Evolutionary conservation across 2,329 filamentous ascomycete genomes (phyloP), one percentile per base, ranked within the genome.

Genomic region (Aspergillus chevalieri): DNA sequence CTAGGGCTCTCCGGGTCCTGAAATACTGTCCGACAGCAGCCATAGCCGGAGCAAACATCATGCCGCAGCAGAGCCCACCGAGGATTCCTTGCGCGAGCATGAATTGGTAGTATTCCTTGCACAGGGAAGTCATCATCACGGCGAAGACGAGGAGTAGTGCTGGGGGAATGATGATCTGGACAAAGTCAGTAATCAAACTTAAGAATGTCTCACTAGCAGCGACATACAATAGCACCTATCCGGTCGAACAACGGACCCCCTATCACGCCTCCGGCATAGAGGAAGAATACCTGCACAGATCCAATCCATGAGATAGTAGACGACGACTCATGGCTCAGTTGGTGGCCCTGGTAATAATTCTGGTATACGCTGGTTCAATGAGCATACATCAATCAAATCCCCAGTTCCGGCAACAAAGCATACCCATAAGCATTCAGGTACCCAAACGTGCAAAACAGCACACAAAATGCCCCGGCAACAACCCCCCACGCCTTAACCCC

Each of bases 91-190:
- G 56, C 10, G 51, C 52, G 4, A 62, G 54, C 6, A 80, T 61
- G 54, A 78, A 74, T 34, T 79, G 77, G 51, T 73, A 79, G 58
- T 78, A 79, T 49, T 77, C 56, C 0, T 69, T 75, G 43, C 70
- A 81, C 51, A 85, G 64, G 6, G 73, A 77, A 0, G 79, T 73
- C 80, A 85, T 83, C 79, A 86, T 84, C 5, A 85, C 59, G 4
- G 80, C 79, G 47, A 85, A 78, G 15, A 85, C 75, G 28, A 53
- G 56, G 4, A 47, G n/a, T 3, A 59, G 8, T 1, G 50, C 51
- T 2, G 56, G 47, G 12, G 52, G 49, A 1, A 52, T 47, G 19
- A 60, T 54, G 8, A 57, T 45, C 56, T 60, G 47, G 21, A 22
- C 36, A 19, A 8, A 22, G 6, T 22, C 21, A 22, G 4, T 22